Evolutionary conservation across 805 yeast genomes (phyloP).

Genomic region (Teunomyces lycoperdinae): DNA sequence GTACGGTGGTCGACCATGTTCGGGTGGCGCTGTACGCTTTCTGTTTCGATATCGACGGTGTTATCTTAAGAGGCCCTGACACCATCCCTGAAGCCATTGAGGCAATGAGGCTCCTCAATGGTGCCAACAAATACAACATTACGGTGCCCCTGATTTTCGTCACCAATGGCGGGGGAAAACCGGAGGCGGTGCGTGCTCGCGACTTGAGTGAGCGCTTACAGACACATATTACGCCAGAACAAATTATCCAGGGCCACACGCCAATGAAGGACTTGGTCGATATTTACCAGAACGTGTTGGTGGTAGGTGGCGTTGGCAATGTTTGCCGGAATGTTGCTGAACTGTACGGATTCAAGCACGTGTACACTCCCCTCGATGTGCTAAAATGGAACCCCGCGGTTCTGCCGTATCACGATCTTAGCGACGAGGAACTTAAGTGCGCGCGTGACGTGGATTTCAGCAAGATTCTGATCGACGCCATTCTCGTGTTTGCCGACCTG

Average conservation of each 20-base stretch:
- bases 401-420: conserved; percentile 75
- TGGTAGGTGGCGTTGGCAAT: conserved; percentile 87
- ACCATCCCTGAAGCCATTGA: conserved; percentile 77
- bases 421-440: conserved; percentile 63
- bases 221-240: conserved; percentile 63
- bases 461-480: conserved; percentile 69
- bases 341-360: conserved; percentile 80
- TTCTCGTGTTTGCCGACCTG: conserved; percentile 86
- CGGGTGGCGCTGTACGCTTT: conserved; percentile 82
- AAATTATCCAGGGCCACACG: conserved; percentile 90
- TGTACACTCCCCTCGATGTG: conserved; percentile 77
- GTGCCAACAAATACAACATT: conserved; percentile 73
- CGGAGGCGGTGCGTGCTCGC: conserved; percentile 69
- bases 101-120: conserved; percentile 71
- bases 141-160: conserved; percentile 81
- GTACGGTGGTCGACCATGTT: conserved; percentile 58
- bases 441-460: conserved; percentile 63
- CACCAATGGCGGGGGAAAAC: conserved; percentile 91
- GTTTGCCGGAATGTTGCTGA: conserved; percentile 80
- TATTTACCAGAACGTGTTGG: conserved; percentile 68
- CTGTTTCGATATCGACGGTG: conserved; percentile 93
- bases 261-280: conserved; percentile 84
- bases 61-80: conserved; percentile 78
- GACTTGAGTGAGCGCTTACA: conserved; percentile 64
- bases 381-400: conserved; percentile 87